Percentiles rank a stretch among this genome's conserved stretches.
Evolutionary conservation across 2,329 filamentous ascomycete species (phyloP).

Genomic region (Apiospora hydei): DNA sequence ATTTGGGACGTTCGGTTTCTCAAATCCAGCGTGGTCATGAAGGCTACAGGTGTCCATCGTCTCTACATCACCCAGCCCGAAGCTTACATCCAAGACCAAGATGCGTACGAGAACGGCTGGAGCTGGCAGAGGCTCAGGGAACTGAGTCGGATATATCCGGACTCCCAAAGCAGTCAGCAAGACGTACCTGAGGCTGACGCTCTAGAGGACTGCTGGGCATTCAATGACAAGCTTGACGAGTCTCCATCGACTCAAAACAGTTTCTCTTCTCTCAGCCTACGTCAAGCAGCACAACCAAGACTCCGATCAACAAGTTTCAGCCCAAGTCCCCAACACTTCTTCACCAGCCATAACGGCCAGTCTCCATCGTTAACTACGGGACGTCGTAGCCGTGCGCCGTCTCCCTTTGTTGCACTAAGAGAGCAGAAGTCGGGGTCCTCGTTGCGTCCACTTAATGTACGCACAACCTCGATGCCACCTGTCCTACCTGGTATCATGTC

Average conservation of each 20-base stretch:
- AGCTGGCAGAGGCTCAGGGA: conserved; percentile 74
- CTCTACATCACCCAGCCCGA: conserved; percentile 80
- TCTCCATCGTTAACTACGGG: conserved; percentile 47
- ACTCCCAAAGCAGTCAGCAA: conserved; percentile 50
- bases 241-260: conserved; percentile 50
- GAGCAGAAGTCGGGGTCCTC: conserved; percentile 43
- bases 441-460: conserved; percentile 53
- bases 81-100: conserved; percentile 72
- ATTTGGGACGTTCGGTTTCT: conserved; percentile 77
- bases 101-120: conserved; percentile 65
- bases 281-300: conserved; percentile 48
- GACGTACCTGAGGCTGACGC: conserved; percentile 68
- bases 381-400: conserved; percentile 44
- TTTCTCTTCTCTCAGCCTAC: conserved; percentile 50
- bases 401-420: conserved; percentile 47
- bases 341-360: conserved; percentile 35
- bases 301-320: conserved; percentile 49
- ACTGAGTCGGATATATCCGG: conserved; percentile 63
- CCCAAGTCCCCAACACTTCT: conserved; percentile 50
- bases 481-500: conserved; percentile 47
- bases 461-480: conserved; percentile 61
- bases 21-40: conserved; percentile 75
- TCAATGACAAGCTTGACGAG: conserved; percentile 70
- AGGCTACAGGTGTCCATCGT: conserved; percentile 66
- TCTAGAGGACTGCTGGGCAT: conserved; percentile 72